A percentile compares a stretch with the other conserved stretches of the same genome.
phyloP scores from a whole-genome alignment of 1,284 basidiomycete species.

The Pseudozyma hubeiensis region DNA sequence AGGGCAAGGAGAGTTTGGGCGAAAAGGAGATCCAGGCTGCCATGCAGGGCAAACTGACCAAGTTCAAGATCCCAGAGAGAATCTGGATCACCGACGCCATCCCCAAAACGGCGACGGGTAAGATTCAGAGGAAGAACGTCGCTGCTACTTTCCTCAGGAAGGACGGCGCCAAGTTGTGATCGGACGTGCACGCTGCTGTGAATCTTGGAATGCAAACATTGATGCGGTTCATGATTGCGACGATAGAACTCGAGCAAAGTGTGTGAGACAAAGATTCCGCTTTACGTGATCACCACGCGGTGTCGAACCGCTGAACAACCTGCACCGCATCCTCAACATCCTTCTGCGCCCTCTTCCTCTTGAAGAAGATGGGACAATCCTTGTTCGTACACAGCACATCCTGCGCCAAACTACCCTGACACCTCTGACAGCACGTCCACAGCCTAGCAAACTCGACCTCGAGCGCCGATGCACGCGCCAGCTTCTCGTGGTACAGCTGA shows the following conservation, averaged over 20 bases:
- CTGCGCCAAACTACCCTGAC: slow-evolving; percentile 71
- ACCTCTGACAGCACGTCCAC: slow-evolving; percentile 68
- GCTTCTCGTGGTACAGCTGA: slow-evolving; percentile 66
- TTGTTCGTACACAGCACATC: slow-evolving; percentile 96
- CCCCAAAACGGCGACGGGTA: slow-evolving; percentile 69
- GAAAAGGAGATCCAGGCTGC: slow-evolving; percentile 59
- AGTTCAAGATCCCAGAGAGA: slow-evolving; percentile 70
- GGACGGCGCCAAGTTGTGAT: slow-evolving; percentile 49
- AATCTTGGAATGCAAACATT: not conserved
- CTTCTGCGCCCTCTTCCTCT: slow-evolving; percentile 73
- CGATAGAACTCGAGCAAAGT: not conserved
- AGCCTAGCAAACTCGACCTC: slow-evolving; percentile 66
- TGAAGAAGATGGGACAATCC: slow-evolving; percentile 98
- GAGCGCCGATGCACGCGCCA: slow-evolving; percentile 52
- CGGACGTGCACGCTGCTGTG: not conserved
- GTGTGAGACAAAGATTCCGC: not conserved
- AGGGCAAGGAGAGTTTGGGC: slow-evolving; percentile 29
- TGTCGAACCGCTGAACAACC: slow-evolving; percentile 60
- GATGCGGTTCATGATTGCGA: too few relatives aligned
- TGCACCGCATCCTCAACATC: slow-evolving; percentile 59
- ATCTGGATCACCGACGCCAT: slow-evolving; percentile 69
- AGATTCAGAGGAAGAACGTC: slow-evolving; percentile 65
- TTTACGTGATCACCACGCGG: slow-evolving; percentile 34
- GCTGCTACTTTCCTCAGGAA: slow-evolving; percentile 57
- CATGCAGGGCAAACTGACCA: slow-evolving; percentile 61